phyloP scores from a whole-genome alignment of 148 eudicot species.

The Silene conica region DNA sequence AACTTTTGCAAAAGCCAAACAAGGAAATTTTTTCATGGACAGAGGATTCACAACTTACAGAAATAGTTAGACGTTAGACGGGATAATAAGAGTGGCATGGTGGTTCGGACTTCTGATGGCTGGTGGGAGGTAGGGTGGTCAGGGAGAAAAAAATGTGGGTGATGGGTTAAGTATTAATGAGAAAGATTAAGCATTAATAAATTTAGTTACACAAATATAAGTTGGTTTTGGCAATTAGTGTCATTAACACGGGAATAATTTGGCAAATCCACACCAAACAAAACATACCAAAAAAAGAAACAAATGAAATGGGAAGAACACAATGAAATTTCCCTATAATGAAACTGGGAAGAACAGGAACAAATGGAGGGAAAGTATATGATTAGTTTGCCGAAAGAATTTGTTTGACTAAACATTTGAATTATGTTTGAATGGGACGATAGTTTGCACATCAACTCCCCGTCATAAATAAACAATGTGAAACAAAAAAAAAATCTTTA shows the following conservation, averaged over 20 bases:
- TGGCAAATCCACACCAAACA: too few relatives aligned
- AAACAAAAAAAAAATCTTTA: background rate
- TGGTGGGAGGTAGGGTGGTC: too few relatives aligned
- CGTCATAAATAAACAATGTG: background rate
- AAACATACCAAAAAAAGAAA: too few relatives aligned
- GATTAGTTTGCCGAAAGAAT: background rate
- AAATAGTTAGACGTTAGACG: background rate
- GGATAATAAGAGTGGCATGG: background rate
- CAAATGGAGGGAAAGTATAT: too few relatives aligned
- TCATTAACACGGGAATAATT: too few relatives aligned
- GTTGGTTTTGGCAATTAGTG: background rate
- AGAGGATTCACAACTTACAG: background rate
- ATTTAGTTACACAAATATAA: background rate
- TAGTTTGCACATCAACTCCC: background rate
- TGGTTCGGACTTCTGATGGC: too few relatives aligned
- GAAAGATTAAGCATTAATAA: too few relatives aligned
- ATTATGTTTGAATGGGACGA: background rate
- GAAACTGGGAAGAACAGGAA: too few relatives aligned
- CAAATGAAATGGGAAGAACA: too few relatives aligned
- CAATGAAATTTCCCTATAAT: too few relatives aligned
- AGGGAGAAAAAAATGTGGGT: too few relatives aligned
- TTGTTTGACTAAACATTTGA: background rate
- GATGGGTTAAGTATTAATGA: too few relatives aligned
- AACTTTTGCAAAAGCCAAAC: background rate
- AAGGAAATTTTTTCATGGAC: background rate